phyloP scores from a whole-genome alignment of 805 yeast species.

The Candida krabiensis region DNA sequence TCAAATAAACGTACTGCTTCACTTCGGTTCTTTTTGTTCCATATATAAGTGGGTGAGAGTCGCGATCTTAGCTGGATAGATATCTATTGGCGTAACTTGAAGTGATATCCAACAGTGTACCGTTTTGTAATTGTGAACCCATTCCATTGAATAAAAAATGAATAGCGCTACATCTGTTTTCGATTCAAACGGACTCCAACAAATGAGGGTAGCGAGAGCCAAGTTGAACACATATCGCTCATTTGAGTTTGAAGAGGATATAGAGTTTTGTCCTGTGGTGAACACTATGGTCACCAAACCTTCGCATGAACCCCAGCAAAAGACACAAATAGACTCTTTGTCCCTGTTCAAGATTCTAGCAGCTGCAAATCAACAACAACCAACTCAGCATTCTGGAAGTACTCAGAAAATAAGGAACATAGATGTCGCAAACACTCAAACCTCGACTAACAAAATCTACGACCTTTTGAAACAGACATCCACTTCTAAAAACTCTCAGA shows the following conservation, averaged over 20 bases:
- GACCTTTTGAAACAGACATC: slow-evolving; percentile 3
- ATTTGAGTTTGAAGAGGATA: slow-evolving; percentile 69
- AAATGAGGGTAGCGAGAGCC: slow-evolving; percentile 38
- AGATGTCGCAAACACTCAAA: neutral
- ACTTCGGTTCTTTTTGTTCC: too few species aligned
- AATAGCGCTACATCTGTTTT: slow-evolving; percentile 6
- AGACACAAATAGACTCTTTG: slow-evolving; percentile 14
- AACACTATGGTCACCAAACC: slow-evolving; percentile 8
- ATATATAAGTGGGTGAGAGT: too few species aligned
- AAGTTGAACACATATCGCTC: slow-evolving; percentile 63
- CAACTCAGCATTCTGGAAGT: slow-evolving; percentile 1
- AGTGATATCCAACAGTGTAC: too few species aligned
- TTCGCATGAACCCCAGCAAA: slow-evolving; percentile 7
- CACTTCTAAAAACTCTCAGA: neutral
- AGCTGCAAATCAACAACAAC: slow-evolving; percentile 18
- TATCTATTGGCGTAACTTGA: too few species aligned
- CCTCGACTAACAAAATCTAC: slow-evolving; percentile 5
- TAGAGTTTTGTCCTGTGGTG: slow-evolving; percentile 62
- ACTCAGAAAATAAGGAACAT: neutral
- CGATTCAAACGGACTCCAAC: slow-evolving; percentile 13
- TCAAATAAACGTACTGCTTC: too few species aligned
- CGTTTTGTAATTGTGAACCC: too few species aligned
- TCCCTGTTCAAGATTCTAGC: slow-evolving; percentile 21
- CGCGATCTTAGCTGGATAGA: too few species aligned
- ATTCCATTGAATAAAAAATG: too few species aligned